phyloP scores from a whole-genome alignment of 371 early-diverging fungal species.

The Amoeboaphelidium protococcarum region DNA sequence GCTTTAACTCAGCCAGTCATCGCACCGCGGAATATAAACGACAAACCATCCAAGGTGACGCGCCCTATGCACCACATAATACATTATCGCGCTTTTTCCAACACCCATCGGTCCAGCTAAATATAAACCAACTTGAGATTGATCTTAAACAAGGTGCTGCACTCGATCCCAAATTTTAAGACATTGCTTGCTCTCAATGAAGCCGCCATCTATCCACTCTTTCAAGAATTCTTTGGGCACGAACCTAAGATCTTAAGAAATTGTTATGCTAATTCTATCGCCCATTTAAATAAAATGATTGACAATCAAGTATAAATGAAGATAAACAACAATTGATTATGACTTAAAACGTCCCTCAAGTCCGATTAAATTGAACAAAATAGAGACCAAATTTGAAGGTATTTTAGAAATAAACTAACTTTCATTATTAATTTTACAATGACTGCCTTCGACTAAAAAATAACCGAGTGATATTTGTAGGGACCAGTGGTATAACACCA shows the following conservation, averaged over 20 bases:
- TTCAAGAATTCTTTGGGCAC: not conserved
- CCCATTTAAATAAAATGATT: not conserved
- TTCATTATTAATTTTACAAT: too few species aligned
- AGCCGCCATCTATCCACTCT: not conserved
- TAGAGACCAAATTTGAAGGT: too few species aligned
- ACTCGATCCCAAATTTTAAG: not conserved
- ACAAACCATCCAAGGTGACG: not conserved
- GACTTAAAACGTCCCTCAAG: too few species aligned
- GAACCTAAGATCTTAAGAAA: not conserved
- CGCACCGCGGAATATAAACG: not conserved
- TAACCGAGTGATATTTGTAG: too few species aligned
- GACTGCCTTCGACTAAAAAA: too few species aligned
- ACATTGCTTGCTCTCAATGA: not conserved
- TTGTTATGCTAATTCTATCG: not conserved
- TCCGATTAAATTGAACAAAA: too few species aligned
- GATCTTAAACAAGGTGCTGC: not conserved
- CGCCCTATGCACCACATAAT: not conserved
- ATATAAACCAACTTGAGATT: not conserved
- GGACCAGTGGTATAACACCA: too few species aligned
- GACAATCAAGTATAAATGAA: too few species aligned
- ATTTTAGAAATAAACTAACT: too few species aligned
- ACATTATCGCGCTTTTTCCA: not conserved
- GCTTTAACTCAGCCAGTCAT: not conserved
- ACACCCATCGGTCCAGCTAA: not conserved
- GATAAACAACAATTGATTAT: too few species aligned